phyloP scores from a whole-genome alignment of 306 rosid genomes.

The Glycyrrhiza uralensis region DNA sequence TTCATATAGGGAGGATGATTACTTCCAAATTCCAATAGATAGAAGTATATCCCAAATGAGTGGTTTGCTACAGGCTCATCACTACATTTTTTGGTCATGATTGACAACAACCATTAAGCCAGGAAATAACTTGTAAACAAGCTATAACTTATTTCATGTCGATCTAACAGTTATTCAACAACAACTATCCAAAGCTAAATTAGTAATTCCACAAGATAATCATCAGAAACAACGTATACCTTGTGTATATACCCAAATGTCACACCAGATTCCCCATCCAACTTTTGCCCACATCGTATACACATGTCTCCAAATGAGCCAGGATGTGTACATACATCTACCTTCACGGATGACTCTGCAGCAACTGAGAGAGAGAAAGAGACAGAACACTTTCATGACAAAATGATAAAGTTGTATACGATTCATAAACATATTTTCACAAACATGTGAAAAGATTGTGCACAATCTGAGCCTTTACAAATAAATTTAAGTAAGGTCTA shows the following conservation, averaged over 20 bases:
- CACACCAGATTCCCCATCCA: constrained; percentile 70
- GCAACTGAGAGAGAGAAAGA: not conserved
- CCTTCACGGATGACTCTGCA: constrained; percentile 47
- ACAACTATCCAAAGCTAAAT: constrained; percentile 13
- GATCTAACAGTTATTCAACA: not conserved
- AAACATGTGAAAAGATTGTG: constrained; percentile 9
- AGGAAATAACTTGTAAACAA: not conserved
- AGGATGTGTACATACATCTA: constrained; percentile 62
- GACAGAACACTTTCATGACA: not conserved
- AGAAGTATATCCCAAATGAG: not conserved
- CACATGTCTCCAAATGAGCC: constrained; percentile 82
- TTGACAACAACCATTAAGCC: constrained; percentile 10
- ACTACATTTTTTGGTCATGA: not conserved
- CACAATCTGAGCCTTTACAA: not conserved
- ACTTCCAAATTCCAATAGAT: not conserved
- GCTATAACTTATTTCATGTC: not conserved
- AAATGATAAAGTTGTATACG: not conserved
- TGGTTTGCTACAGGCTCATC: not conserved
- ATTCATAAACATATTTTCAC: not conserved
- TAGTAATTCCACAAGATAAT: constrained; percentile 11
- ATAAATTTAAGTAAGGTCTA: not conserved
- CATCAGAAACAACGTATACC: constrained; percentile 43
- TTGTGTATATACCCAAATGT: constrained; percentile 81
- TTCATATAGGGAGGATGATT: not conserved
- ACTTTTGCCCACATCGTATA: constrained; percentile 63